Conservation (phyloP, 148 eudicot species). For the Chenopodium formosanum region DNA sequence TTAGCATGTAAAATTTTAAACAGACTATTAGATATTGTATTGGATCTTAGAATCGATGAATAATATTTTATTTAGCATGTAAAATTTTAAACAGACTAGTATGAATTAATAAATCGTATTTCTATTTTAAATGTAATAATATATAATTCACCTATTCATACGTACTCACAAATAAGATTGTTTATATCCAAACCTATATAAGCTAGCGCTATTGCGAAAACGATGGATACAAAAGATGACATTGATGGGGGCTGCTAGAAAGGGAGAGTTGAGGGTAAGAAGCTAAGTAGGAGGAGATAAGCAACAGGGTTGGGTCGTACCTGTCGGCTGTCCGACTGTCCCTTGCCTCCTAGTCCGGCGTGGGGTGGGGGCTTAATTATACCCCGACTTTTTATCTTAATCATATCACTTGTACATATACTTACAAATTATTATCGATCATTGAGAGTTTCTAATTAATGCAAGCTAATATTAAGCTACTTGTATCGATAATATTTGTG, state of each 20-base stretch:
- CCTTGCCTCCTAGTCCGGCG: slow-evolving; percentile 10
- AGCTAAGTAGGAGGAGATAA: not conserved
- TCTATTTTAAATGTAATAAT: too few relatives aligned
- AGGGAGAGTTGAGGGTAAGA: not conserved
- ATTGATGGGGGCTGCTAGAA: not conserved
- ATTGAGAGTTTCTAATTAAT: not conserved
- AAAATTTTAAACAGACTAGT: too few relatives aligned
- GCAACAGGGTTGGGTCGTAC: not conserved
- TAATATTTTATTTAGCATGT: too few relatives aligned
- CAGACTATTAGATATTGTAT: too few relatives aligned
- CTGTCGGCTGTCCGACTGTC: not conserved
- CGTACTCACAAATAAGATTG: too few relatives aligned
- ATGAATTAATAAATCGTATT: too few relatives aligned
- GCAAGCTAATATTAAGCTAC: not conserved
- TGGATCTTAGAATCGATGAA: too few relatives aligned
- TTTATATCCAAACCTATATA: too few relatives aligned
- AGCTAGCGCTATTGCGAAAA: too few relatives aligned
- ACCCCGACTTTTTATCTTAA: not conserved
- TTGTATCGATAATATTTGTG: not conserved
- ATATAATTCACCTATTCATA: too few relatives aligned
- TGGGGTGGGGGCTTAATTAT: not conserved
- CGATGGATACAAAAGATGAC: not conserved
- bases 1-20: too few relatives aligned
- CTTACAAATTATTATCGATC: too few relatives aligned
- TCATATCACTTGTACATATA: not conserved